These are phyloP conservation scores for Rhizomucor pusillus DNA, from an alignment of 371 early-diverging fungal genomes.

Conservation along the genomic window DNA sequence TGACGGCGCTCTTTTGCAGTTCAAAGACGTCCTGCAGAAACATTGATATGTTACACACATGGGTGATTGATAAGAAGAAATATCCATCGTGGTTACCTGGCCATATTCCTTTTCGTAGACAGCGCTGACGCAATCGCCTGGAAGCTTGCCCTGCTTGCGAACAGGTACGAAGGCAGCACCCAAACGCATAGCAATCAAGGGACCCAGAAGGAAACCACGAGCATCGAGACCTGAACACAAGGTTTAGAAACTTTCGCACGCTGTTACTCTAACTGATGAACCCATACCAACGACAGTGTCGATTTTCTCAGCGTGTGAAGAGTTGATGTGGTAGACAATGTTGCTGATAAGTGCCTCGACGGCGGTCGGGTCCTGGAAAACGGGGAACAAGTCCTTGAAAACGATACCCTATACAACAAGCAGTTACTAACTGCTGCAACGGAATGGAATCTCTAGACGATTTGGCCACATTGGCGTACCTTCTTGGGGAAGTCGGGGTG, in stretches of 20 bases:
- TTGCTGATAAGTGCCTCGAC: slow-evolving; percentile 87
- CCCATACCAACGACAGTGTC: slow-evolving; percentile 86
- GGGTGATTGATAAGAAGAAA: too few species aligned
- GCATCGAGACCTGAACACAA: slow-evolving; percentile 70
- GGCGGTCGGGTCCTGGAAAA: slow-evolving; percentile 93
- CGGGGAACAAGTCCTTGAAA: slow-evolving; percentile 95
- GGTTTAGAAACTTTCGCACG: not conserved
- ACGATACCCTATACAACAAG: slow-evolving; percentile 64
- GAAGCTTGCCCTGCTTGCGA: slow-evolving; percentile 95
- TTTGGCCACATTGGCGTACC: slow-evolving; percentile 37
- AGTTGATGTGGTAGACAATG: slow-evolving; percentile 79
- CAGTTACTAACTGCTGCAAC: not conserved
- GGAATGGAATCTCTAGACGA: not conserved
- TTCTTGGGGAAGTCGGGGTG: slow-evolving; percentile 84
- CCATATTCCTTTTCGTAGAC: slow-evolving; percentile 96
- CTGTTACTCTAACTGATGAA: not conserved
- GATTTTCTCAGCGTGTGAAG: slow-evolving; percentile 65
- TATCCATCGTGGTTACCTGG: slow-evolving; percentile 51
- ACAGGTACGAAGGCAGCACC: slow-evolving; percentile 94
- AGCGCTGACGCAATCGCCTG: slow-evolving; percentile 71
- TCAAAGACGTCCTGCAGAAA: slow-evolving; percentile 86
- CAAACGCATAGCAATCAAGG: slow-evolving; percentile 84
- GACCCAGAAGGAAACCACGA: slow-evolving; percentile 91
- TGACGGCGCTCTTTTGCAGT: slow-evolving; percentile 81
- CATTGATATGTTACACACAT: too few species aligned